A percentile compares a stretch with the other conserved stretches of the same genome.
Conservation (phyloP, 768 basidiomycete genomes). For the Mycena galericulata region DNA sequence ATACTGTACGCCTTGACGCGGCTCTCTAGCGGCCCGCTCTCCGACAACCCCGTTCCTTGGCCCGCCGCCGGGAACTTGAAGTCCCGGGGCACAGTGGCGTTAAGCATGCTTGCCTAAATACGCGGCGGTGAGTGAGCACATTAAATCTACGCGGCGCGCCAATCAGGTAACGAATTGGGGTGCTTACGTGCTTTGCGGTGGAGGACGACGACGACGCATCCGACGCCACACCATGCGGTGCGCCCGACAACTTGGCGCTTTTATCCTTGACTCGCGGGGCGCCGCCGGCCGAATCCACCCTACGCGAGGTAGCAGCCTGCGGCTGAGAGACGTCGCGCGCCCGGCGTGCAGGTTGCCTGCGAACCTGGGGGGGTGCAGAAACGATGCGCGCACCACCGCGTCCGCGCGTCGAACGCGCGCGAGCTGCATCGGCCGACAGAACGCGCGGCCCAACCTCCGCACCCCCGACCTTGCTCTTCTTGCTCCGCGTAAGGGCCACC, state of each 20-base stretch:
- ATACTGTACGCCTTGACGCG: slow-evolving; percentile 44
- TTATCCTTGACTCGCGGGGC: background rate
- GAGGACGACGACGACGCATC: background rate
- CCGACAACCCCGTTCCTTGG: background rate
- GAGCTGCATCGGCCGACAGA: background rate
- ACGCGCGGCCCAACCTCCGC: slow-evolving; percentile 8
- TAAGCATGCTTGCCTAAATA: background rate
- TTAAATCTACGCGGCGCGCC: background rate
- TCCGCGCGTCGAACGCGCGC: background rate
- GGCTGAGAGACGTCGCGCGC: background rate
- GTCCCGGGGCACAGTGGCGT: background rate
- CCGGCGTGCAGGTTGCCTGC: background rate
- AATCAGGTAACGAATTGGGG: background rate
- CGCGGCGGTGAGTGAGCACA: background rate
- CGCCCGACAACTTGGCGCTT: background rate
- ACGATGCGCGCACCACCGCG: background rate
- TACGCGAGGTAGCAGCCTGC: background rate
- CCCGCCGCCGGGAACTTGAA: background rate
- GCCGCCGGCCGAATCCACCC: background rate
- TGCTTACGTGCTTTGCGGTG: too few species aligned
- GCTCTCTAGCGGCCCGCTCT: background rate
- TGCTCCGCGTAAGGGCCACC: slow-evolving; percentile 9
- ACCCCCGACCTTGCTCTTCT: slow-evolving; percentile 25
- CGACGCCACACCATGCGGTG: background rate
- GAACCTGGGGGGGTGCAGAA: slow-evolving; percentile 13